phyloP scores from a whole-genome alignment of 305 asterid genomes.

The Galium porrigens region DNA sequence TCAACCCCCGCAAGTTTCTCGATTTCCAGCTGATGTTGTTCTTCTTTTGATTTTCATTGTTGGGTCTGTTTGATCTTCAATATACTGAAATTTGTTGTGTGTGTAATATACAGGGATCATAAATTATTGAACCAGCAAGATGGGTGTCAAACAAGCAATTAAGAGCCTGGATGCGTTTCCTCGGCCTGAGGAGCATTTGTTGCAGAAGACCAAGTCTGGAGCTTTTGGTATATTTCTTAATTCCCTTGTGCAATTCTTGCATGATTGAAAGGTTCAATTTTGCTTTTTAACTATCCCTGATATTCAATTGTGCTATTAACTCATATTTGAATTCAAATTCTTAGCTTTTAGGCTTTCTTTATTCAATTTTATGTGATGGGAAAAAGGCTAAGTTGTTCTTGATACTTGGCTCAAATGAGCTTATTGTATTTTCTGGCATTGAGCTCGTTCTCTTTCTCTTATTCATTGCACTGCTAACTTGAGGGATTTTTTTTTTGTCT shows the following conservation, averaged over 20 bases:
- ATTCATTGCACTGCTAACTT: constrained; percentile 24
- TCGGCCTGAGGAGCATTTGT: constrained; percentile 83
- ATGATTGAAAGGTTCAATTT: not conserved
- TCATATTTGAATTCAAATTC: not conserved
- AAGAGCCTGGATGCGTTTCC: constrained; percentile 84
- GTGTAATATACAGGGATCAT: not conserved
- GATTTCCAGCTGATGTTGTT: not conserved
- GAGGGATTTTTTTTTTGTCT: constrained; percentile 4
- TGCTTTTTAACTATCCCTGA: not conserved
- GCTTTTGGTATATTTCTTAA: constrained; percentile 56
- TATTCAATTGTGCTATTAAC: not conserved
- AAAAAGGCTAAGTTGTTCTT: not conserved
- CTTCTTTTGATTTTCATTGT: not conserved
- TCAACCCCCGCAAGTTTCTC: not conserved
- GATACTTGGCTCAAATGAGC: not conserved
- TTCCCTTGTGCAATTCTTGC: not conserved
- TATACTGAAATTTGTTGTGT: not conserved
- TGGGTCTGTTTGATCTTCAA: not conserved
- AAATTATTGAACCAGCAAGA: constrained; percentile 14
- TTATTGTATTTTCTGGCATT: not conserved
- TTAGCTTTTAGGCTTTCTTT: not conserved
- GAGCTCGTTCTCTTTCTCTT: not conserved
- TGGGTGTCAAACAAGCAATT: constrained; percentile 72
- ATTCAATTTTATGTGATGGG: not conserved
- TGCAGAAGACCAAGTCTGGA: constrained; percentile 84